Base-by-base conservation (phyloP, 306 rosid species). In the Quercus berberidifolia region DNA sequence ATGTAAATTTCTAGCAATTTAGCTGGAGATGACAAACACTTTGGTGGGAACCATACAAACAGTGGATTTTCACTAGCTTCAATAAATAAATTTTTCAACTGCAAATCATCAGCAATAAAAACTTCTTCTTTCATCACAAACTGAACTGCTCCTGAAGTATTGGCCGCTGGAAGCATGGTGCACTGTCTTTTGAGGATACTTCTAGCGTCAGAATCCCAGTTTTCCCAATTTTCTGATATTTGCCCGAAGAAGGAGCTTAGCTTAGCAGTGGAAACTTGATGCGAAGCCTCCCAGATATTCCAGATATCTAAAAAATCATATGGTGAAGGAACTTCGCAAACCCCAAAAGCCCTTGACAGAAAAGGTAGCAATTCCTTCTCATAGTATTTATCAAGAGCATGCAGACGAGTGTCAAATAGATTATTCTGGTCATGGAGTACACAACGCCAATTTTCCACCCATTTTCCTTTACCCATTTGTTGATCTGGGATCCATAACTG, bases 41-140 rank as follows among this genome's bases (percentile, higher is more conserved):
- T 17, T 60, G 69, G 31, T 13, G 78, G 81, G 33, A 73, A 26
- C 83, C 81, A 83, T 1, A 62, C 81, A 71, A 75, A 83, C 12
- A 71, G 12, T 51, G 83, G 83, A 20, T 49, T 49, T 49, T 49
- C 17, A 21, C 56, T 15, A 62, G n/a, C n/a, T 55, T 46, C 75
- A 72, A 2, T 28, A 38, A 56, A 83, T 62, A 25, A 79, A 6
- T 13, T 78, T 78, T 62, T 55, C 76, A 76, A 49, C 60, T 70
- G 79, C 57, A 83, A 21, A 20, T 83, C 79, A 57, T 79, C 79
- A 7, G 76, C 74, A 18, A 83, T 71, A 35, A 75, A 71, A 49
- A 56, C 77, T 14, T 35, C 70, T 20, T 75, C 74, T 30, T 63
- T 79, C 70, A 28, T 57, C n/a, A 79, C 52, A 6, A 83, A 19